These are phyloP conservation scores for Lindgomyces ingoldianus DNA, from an alignment of 495 filamentous ascomycete species.

Conservation along the genomic window DNA sequence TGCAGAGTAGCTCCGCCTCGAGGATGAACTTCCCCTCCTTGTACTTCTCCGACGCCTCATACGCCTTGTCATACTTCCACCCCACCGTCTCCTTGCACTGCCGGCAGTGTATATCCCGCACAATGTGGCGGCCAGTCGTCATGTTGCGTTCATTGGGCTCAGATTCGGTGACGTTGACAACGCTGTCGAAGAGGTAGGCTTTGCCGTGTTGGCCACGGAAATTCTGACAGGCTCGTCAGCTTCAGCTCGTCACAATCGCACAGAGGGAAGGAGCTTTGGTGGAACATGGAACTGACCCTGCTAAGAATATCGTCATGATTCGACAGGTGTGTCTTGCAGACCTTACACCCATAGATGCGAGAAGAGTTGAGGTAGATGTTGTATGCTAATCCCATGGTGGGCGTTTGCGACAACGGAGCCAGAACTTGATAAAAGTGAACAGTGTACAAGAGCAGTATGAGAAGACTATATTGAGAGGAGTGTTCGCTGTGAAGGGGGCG, in stretches of 20 bases:
- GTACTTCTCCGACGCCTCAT: conserved; percentile 88
- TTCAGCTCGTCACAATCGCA: too few species aligned
- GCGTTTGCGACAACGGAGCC: not conserved
- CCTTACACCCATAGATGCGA: conserved; percentile 93
- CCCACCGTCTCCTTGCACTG: conserved; percentile 91
- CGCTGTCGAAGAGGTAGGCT: conserved; percentile 91
- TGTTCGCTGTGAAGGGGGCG: not conserved
- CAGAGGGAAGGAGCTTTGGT: too few species aligned
- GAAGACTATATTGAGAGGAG: not conserved
- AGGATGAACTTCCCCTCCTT: conserved; percentile 98
- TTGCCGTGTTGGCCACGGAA: conserved; percentile 99
- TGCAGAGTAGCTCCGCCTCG: conserved; percentile 86
- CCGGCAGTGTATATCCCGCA: conserved; percentile 85
- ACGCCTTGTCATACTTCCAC: conserved; percentile 99
- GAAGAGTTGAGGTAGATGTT: conserved; percentile 89
- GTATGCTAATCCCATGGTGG: conserved; percentile 85
- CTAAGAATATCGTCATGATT: conserved; percentile 96
- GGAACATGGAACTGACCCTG: conserved; percentile 62
- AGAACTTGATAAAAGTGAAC: not conserved
- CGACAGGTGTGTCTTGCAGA: conserved; percentile 91
- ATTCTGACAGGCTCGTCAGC: conserved; percentile 59
- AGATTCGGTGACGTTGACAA: conserved; percentile 82
- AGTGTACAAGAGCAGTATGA: not conserved
- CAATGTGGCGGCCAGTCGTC: conserved; percentile 95
- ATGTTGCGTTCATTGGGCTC: conserved; percentile 92